Conservation (phyloP, 129 eudicot genomes). For the Flaveria ramosissima region DNA sequence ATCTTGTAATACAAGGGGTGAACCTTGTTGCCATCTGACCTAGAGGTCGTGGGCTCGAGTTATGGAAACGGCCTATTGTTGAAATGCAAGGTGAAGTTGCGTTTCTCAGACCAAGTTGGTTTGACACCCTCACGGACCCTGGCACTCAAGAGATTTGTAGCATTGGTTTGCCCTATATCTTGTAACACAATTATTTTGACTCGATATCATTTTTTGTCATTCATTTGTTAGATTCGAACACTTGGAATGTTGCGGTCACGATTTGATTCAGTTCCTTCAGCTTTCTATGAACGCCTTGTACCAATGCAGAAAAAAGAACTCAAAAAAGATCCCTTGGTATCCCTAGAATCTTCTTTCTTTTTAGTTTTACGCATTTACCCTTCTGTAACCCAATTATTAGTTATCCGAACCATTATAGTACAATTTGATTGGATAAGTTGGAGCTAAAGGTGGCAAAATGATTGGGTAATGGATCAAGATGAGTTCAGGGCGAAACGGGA, state of each 20-base stretch:
- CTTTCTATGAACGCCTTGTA: constrained; percentile 87
- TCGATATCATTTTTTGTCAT: constrained; percentile 9
- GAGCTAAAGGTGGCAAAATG: constrained; percentile 5
- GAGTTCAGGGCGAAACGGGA: not conserved
- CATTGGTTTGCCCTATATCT: not conserved
- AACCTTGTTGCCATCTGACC: no score
- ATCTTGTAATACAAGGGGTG: constrained; percentile 3
- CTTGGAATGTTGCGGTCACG: constrained; percentile 98
- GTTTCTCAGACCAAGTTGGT: no score
- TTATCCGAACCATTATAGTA: constrained; percentile 11
- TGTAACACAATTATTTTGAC: constrained; percentile 15
- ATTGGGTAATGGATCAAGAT: not conserved
- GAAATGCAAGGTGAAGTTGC: no score
- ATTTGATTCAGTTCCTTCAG: constrained; percentile 85
- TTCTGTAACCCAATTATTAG: not conserved
- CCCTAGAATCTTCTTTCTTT: constrained; percentile 11
- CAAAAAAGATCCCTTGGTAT: constrained; percentile 51
- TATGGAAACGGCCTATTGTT: no score
- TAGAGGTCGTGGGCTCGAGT: no score
- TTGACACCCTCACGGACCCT: no score
- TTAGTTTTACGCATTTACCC: constrained; percentile 1
- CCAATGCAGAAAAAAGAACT: constrained; percentile 56
- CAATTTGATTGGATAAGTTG: constrained; percentile 1
- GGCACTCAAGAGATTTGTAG: no score
- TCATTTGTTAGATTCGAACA: constrained; percentile 76